phyloP scores from a whole-genome alignment of 2,329 filamentous ascomycete genomes.

The Acrodontium crateriforme region DNA sequence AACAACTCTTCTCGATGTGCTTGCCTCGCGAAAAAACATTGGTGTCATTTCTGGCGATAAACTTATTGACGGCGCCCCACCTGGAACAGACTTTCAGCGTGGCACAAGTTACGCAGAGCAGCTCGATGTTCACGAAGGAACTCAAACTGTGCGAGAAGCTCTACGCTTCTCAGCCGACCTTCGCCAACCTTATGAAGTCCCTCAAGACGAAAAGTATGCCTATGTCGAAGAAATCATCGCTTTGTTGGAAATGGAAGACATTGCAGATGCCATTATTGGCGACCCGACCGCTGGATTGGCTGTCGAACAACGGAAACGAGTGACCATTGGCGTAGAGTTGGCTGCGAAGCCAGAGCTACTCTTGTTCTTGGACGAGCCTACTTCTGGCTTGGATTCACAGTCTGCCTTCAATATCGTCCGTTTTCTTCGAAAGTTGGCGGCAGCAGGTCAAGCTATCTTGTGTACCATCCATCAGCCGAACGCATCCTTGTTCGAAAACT shows the following conservation, averaged over 20 bases:
- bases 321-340: constrained; percentile 49
- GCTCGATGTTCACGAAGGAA: constrained; percentile 49
- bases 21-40: constrained; percentile 51
- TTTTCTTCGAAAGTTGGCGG: constrained; percentile 61
- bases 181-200: constrained; percentile 45
- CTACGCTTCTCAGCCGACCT: constrained; percentile 52
- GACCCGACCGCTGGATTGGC: constrained; percentile 45
- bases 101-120: constrained; percentile 54
- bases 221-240: constrained; percentile 54
- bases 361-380: constrained; percentile 68
- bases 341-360: constrained; percentile 56
- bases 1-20: constrained; percentile 67
- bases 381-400: constrained; percentile 59
- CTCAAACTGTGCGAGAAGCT: constrained; percentile 50
- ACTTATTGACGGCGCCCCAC: constrained; percentile 41
- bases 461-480: constrained; percentile 90
- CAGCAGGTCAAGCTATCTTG: constrained; percentile 74
- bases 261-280: constrained; percentile 53
- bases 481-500: constrained; percentile 73
- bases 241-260: constrained; percentile 51
- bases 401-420: constrained; percentile 65
- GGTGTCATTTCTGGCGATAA: constrained; percentile 49
- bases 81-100: constrained; percentile 39
- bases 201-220: constrained; percentile 46
- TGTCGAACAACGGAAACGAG: constrained; percentile 54